phyloP scores from a whole-genome alignment of 805 yeast genomes.

The Alloascoidea africana region DNA sequence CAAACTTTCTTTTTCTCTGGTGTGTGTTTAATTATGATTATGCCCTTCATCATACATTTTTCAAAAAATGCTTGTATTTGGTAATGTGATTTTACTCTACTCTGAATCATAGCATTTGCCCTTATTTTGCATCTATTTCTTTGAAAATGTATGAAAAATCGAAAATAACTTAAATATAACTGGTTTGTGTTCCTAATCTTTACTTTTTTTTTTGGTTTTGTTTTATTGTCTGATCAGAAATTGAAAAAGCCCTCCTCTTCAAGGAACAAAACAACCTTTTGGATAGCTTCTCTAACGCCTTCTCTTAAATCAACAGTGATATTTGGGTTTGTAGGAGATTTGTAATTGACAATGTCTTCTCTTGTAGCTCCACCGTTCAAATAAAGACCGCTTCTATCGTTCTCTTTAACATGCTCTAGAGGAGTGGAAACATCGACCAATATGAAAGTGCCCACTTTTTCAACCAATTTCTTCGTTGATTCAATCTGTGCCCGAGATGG shows the following conservation, averaged over 20 bases:
- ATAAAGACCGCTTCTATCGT: slow-evolving; percentile 36
- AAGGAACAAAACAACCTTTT: slow-evolving; percentile 53
- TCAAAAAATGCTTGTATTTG: too few relatives aligned
- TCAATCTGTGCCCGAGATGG: slow-evolving; percentile 27
- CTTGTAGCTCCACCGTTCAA: slow-evolving; percentile 24
- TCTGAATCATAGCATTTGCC: too few relatives aligned
- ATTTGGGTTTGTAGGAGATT: slow-evolving; percentile 36
- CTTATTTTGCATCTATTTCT: too few relatives aligned
- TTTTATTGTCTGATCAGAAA: too few relatives aligned
- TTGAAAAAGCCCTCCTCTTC: slow-evolving; percentile 75
- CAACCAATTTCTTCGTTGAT: slow-evolving; percentile 25
- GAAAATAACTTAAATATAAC: too few relatives aligned
- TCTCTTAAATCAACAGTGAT: slow-evolving; percentile 39
- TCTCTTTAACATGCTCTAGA: slow-evolving; percentile 25
- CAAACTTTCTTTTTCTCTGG: too few relatives aligned
- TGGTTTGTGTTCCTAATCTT: too few relatives aligned
- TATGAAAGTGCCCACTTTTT: slow-evolving; percentile 35
- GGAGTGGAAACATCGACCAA: slow-evolving; percentile 36
- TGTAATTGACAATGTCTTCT: slow-evolving; percentile 32
- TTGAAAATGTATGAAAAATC: too few relatives aligned
- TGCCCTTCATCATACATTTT: too few relatives aligned
- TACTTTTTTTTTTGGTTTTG: too few relatives aligned
- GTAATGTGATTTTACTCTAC: too few relatives aligned
- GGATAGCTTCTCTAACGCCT: slow-evolving; percentile 56
- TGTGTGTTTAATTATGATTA: too few relatives aligned